Evolutionary conservation across 371 early-diverging fungal species (phyloP), one percentile per base, ranked within the genome.

Genomic region (Globomyces sp.): DNA sequence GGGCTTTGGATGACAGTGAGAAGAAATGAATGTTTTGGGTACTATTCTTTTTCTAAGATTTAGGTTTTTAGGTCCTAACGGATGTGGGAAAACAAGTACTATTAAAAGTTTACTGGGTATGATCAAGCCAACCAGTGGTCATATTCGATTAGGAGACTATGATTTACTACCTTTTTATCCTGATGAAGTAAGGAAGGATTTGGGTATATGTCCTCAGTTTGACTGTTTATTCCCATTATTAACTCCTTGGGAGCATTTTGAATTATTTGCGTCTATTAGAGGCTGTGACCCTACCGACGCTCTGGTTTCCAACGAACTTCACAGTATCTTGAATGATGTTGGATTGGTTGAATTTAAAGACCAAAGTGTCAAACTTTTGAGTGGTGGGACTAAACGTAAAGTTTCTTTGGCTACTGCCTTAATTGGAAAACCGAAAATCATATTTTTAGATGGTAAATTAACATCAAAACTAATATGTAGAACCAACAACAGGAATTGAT

Each of bases 81-180:
- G 87, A 8, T 55, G 40, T 48, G 88, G 86, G 6, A 87, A 87
- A 69, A 85, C 86, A 5, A 85, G 86, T 0, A 78, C 83, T 3
- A 69, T 87, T 3, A 77, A 75, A 11, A 84, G 83, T 58, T 70
- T 86, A 64, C 80, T 83, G 50, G 84, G 85, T n/a, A 68, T 77
- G 58, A 40, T 73, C 5, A 49, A 66, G 46, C 64, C 77, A 8
- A 75, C 77, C 0, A 46, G 50, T 3, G 79, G 79, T 1, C 41
- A 49, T 24, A 71, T 76, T 46, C 48, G 49, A 10, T 47, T 79
- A 37, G 64, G 37, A 36, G 72, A 71, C 0, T 46, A 46, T 2
- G 37, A 63, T 39, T 34, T 72, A 11, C 55, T 44, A 37, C 43
- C 60, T 2, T 3, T 42, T 11, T 42, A 60, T 42, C 60, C 43